phyloP scores from a whole-genome alignment of 2,329 filamentous ascomycete genomes.

The Dactylonectria macrodidyma region DNA sequence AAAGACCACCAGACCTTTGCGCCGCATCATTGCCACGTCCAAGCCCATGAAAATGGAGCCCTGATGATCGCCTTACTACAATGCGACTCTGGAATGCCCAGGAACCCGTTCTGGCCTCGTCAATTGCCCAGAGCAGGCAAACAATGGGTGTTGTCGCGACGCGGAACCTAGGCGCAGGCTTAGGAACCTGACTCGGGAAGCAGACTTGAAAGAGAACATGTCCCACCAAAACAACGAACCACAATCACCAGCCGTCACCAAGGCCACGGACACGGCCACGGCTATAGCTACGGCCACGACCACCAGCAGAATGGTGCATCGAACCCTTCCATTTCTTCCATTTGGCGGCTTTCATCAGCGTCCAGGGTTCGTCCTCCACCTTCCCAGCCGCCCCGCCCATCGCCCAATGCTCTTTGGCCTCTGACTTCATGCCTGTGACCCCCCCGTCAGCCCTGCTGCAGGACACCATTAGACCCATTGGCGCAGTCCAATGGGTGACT shows the following conservation, averaged over 20 bases:
- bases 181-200: not conserved
- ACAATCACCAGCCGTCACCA: slow-evolving; percentile 14
- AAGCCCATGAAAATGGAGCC: slow-evolving; percentile 17
- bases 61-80: slow-evolving; percentile 15
- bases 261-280: not conserved
- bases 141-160: slow-evolving; percentile 5
- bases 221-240: slow-evolving; percentile 21
- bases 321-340: slow-evolving; percentile 24
- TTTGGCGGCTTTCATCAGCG: slow-evolving; percentile 13
- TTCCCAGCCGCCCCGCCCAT: slow-evolving; percentile 20
- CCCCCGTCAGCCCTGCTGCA: slow-evolving; percentile 48
- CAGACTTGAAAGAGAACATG: slow-evolving; percentile 10
- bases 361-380: slow-evolving; percentile 27
- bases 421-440: slow-evolving; percentile 34
- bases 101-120: slow-evolving; percentile 3
- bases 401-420: slow-evolving; percentile 15
- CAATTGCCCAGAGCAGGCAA: slow-evolving; percentile 12
- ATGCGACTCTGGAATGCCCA: slow-evolving; percentile 21
- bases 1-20: slow-evolving; percentile 20
- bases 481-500: slow-evolving; percentile 46
- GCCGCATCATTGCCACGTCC: slow-evolving; percentile 20
- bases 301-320: slow-evolving; percentile 19
- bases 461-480: slow-evolving; percentile 43
- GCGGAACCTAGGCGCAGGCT: slow-evolving; percentile 1
- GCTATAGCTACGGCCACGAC: slow-evolving; percentile 7